phyloP scores from a whole-genome alignment of 2,329 filamentous ascomycete genomes.

The Colletotrichum sp. region DNA sequence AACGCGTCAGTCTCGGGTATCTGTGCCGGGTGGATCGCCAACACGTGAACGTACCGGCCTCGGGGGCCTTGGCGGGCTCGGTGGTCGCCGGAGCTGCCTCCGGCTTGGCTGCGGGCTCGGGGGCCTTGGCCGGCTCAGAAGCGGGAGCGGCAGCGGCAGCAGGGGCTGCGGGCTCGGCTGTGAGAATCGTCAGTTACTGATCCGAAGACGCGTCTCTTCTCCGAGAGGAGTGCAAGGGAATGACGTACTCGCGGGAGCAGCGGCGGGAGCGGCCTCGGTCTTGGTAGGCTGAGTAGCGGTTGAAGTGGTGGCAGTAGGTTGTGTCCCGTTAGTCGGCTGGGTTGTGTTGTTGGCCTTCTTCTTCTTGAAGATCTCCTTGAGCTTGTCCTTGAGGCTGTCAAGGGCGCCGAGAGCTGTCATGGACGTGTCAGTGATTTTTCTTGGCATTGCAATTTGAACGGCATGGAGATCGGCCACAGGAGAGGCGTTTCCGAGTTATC shows the following conservation, averaged over 20 bases:
- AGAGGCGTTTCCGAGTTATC: not conserved
- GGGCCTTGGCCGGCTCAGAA: slow-evolving; percentile 20
- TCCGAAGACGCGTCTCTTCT: not conserved
- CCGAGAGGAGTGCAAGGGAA: not conserved
- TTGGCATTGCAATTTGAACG: not conserved
- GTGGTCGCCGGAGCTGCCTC: slow-evolving; percentile 12
- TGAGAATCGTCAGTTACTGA: not conserved
- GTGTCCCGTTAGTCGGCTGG: slow-evolving; percentile 27
- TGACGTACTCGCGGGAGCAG: slow-evolving; percentile 16
- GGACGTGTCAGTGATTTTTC: not conserved
- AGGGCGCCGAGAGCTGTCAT: slow-evolving; percentile 52
- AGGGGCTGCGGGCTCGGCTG: slow-evolving; percentile 19
- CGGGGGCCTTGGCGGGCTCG: slow-evolving; percentile 21
- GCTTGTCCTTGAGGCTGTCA: slow-evolving; percentile 60
- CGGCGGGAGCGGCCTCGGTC: slow-evolving; percentile 23
- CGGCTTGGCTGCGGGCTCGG: slow-evolving; percentile 9
- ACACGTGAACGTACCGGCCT: slow-evolving; percentile 2
- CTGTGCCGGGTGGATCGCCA: not conserved
- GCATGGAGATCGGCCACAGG: not conserved
- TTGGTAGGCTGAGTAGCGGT: slow-evolving; percentile 32
- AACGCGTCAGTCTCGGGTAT: not conserved
- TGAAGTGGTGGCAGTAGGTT: slow-evolving; percentile 30
- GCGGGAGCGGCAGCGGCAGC: slow-evolving; percentile 7
- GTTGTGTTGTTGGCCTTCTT: slow-evolving; percentile 42
- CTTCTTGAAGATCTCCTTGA: slow-evolving; percentile 59